Percentiles rank a stretch among this genome's conserved stretches.
phyloP scores from a whole-genome alignment of 139 green algal genomes.

The Coccomyxa sp. region DNA sequence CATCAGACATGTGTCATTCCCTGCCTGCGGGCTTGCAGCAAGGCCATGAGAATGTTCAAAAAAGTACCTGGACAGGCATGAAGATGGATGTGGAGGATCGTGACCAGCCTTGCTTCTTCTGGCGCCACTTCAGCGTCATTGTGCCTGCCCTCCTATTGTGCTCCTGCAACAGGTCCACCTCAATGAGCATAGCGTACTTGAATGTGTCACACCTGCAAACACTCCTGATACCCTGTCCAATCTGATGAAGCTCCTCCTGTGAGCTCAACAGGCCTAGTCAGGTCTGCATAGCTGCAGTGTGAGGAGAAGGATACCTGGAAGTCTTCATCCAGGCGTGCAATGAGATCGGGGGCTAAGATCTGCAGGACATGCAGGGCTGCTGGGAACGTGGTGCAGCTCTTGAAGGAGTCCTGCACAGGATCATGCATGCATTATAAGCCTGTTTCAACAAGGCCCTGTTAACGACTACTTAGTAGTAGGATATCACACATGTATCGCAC shows the following conservation, averaged over 20 bases:
- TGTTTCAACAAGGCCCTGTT: too few species aligned
- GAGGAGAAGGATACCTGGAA: not conserved
- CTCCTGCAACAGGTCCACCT: not conserved
- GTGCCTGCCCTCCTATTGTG: not conserved
- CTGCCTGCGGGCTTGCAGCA: too few species aligned
- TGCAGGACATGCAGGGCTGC: slow-evolving; percentile 33
- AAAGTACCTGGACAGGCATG: slow-evolving; percentile 32
- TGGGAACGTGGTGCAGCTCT: slow-evolving; percentile 31
- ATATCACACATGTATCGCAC: too few species aligned
- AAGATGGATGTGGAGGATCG: slow-evolving; percentile 43
- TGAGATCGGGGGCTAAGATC: slow-evolving; percentile 69
- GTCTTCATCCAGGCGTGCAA: slow-evolving; percentile 58
- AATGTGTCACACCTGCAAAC: too few species aligned
- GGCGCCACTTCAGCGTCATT: slow-evolving; percentile 61
- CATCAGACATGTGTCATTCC: too few species aligned
- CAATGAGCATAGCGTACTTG: not conserved
- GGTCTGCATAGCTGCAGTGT: not conserved
- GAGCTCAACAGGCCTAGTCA: too few species aligned
- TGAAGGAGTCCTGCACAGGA: slow-evolving; percentile 43
- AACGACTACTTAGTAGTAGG: too few species aligned
- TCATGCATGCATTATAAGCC: too few species aligned
- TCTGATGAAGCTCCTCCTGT: too few species aligned
- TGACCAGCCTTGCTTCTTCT: slow-evolving; percentile 37
- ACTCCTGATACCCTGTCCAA: too few species aligned
- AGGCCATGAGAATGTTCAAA: not conserved